A percentile compares a stretch with the other conserved stretches of the same genome.
These are phyloP conservation scores for Leishmania mexicana DNA, from an alignment of 208 protist species.

Conservation along the genomic window DNA sequence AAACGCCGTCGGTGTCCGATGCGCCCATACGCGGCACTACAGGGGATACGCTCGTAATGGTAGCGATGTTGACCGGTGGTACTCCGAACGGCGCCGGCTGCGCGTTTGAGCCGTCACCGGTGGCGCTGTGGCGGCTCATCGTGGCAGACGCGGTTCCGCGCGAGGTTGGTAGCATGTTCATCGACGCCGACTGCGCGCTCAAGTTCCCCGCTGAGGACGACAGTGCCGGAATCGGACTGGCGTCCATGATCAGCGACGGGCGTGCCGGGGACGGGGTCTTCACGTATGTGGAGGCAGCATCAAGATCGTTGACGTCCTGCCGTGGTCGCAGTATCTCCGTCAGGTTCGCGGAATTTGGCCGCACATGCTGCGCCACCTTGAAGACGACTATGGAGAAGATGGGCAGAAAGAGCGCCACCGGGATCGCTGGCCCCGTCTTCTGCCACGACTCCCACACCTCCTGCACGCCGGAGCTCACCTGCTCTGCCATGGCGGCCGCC, in stretches of 20 bases:
- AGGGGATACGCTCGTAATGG: constrained; percentile 3
- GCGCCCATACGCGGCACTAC: background rate
- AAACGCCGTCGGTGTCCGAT: background rate
- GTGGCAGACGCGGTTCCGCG: background rate
- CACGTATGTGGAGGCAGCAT: constrained; percentile 10
- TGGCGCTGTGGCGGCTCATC: background rate
- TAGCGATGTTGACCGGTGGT: constrained; percentile 21
- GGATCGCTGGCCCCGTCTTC: constrained; percentile 59
- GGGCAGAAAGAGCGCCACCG: constrained; percentile 69
- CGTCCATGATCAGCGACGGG: constrained; percentile 16
- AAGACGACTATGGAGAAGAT: constrained; percentile 65
- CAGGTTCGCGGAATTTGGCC: constrained; percentile 11
- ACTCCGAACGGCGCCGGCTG: background rate
- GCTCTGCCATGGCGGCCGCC: constrained; percentile 9
- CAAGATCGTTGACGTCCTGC: constrained; percentile 17
- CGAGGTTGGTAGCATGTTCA: constrained; percentile 20
- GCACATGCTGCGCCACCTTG: constrained; percentile 32
- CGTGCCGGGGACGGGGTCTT: constrained; percentile 20
- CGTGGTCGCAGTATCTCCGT: constrained; percentile 26
- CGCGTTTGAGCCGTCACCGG: background rate
- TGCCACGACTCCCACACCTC: constrained; percentile 39
- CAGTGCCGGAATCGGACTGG: constrained; percentile 16
- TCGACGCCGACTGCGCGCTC: constrained; percentile 12
- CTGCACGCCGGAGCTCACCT: constrained; percentile 26
- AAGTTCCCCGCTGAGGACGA: constrained; percentile 14